Evolutionary conservation across 352 stramenopile genomes (phyloP).

Genomic region (Phytopythium cucurbitacearum): DNA sequence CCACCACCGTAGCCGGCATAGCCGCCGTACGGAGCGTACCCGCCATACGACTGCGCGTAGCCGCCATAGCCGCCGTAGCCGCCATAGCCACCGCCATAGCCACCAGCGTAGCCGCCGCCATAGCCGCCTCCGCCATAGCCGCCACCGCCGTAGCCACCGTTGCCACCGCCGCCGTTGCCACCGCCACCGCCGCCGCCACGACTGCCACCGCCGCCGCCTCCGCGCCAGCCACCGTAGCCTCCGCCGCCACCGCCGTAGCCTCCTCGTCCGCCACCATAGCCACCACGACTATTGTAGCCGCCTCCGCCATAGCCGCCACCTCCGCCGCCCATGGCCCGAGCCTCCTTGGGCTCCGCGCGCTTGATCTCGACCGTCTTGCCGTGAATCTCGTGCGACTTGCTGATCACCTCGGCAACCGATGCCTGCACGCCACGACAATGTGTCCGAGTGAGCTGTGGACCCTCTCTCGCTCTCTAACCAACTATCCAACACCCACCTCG

Average conservation of each 20-base stretch:
- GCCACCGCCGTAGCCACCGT: slow-evolving; percentile 26
- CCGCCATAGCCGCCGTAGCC: slow-evolving; percentile 22
- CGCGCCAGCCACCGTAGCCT: slow-evolving; percentile 18
- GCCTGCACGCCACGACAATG: slow-evolving; percentile 21
- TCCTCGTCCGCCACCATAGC: slow-evolving; percentile 11
- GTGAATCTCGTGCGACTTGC: slow-evolving; percentile 87
- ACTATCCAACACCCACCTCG: slow-evolving; percentile 34
- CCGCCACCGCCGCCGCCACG: slow-evolving; percentile 15
- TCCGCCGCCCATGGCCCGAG: slow-evolving; percentile 28
- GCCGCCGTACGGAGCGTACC: slow-evolving; percentile 23
- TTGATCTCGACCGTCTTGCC: slow-evolving; percentile 91
- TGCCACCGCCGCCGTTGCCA: slow-evolving; percentile 15
- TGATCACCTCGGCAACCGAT: slow-evolving; percentile 86
- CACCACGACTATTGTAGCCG: slow-evolving; percentile 16
- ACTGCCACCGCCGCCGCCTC: slow-evolving; percentile 18
- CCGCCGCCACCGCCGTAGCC: slow-evolving; percentile 13
- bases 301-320: slow-evolving; percentile 21
- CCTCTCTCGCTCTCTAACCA: not conserved
- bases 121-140: slow-evolving; percentile 27
- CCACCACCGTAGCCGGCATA: slow-evolving; percentile 19
- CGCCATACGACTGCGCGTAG: slow-evolving; percentile 14
- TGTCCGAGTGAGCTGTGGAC: too few relatives aligned
- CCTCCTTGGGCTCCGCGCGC: slow-evolving; percentile 78
- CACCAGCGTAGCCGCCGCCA: slow-evolving; percentile 22
- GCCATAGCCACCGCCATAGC: slow-evolving; percentile 25